phyloP scores from a whole-genome alignment of 352 stramenopile genomes.

The Phytopythium sindhum region DNA sequence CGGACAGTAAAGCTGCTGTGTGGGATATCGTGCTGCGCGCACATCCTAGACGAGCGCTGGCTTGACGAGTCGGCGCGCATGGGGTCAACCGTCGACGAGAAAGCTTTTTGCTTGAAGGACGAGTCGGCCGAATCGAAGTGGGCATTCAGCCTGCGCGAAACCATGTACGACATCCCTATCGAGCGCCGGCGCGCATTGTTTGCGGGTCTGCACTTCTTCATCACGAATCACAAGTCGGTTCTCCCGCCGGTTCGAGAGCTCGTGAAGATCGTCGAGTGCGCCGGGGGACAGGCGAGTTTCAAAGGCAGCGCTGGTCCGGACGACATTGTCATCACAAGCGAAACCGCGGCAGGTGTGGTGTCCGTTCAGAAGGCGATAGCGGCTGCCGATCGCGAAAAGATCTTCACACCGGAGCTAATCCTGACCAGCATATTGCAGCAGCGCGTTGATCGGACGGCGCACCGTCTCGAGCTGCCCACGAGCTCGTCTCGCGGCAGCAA shows the following conservation, averaged over 20 bases:
- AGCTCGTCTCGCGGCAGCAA: constrained; percentile 4
- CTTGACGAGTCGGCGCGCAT: constrained; percentile 36
- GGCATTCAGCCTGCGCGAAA: constrained; percentile 39
- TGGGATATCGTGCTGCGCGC: constrained; percentile 46
- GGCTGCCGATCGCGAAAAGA: constrained; percentile 19
- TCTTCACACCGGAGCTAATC: constrained; percentile 47
- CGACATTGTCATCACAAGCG: constrained; percentile 45
- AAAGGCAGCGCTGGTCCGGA: constrained; percentile 27
- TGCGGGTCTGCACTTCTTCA: constrained; percentile 30
- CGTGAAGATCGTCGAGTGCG: constrained; percentile 50
- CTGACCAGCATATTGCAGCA: constrained; percentile 43
- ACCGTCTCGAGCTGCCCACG: constrained; percentile 20
- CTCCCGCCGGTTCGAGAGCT: constrained; percentile 41
- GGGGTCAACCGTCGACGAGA: constrained; percentile 27
- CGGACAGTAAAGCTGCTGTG: constrained; percentile 60
- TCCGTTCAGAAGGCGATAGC: constrained; percentile 38
- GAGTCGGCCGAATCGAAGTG: constrained; percentile 42
- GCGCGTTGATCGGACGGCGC: constrained; percentile 25
- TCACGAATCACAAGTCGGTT: constrained; percentile 54
- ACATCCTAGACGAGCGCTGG: constrained; percentile 49
- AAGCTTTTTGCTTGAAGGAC: constrained; percentile 37
- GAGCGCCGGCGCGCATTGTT: constrained; percentile 31
- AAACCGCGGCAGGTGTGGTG: constrained; percentile 23
- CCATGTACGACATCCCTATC: constrained; percentile 34
- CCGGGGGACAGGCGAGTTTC: constrained; percentile 26